phyloP scores from a whole-genome alignment of 495 filamentous ascomycete genomes.

The Tuber borchii region DNA sequence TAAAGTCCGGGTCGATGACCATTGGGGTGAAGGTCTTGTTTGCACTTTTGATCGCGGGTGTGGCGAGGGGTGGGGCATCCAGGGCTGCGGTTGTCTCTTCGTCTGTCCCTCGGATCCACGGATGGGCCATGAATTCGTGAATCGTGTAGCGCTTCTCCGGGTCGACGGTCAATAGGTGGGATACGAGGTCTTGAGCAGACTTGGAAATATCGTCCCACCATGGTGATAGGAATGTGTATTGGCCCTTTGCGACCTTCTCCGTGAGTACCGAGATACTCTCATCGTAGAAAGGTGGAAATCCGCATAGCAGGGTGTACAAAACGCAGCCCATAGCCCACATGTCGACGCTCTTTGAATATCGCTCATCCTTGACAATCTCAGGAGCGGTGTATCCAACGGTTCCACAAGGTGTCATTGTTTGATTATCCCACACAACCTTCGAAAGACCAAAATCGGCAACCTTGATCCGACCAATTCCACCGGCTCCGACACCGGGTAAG shows the following conservation, averaged over 20 bases:
- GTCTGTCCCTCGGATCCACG: slow-evolving; percentile 76
- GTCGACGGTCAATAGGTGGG: slow-evolving; percentile 86
- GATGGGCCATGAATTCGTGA: slow-evolving; percentile 78
- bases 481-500: slow-evolving; percentile 70
- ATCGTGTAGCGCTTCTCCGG: slow-evolving; percentile 87
- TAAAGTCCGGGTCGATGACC: slow-evolving; percentile 46
- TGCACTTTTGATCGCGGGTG: slow-evolving; percentile 52
- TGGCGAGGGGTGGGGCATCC: slow-evolving; percentile 71
- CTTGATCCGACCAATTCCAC: slow-evolving; percentile 91
- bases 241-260: slow-evolving; percentile 92
- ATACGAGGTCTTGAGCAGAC: slow-evolving; percentile 86
- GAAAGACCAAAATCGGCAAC: slow-evolving; percentile 96
- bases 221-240: slow-evolving; percentile 95
- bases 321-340: slow-evolving; percentile 99
- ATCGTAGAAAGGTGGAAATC: slow-evolving; percentile 98
- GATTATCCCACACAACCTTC: slow-evolving; percentile 95
- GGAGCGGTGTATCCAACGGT: slow-evolving; percentile 98
- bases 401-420: slow-evolving; percentile 98
- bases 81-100: slow-evolving; percentile 67
- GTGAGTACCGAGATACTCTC: slow-evolving; percentile 95
- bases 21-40: slow-evolving; percentile 48
- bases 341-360: slow-evolving; percentile 96
- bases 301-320: slow-evolving; percentile 90
- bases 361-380: slow-evolving; percentile 97
- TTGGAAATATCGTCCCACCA: slow-evolving; percentile 99